phyloP scores from a whole-genome alignment of 148 eudicot genomes.

The Rhododendron ovatum region DNA sequence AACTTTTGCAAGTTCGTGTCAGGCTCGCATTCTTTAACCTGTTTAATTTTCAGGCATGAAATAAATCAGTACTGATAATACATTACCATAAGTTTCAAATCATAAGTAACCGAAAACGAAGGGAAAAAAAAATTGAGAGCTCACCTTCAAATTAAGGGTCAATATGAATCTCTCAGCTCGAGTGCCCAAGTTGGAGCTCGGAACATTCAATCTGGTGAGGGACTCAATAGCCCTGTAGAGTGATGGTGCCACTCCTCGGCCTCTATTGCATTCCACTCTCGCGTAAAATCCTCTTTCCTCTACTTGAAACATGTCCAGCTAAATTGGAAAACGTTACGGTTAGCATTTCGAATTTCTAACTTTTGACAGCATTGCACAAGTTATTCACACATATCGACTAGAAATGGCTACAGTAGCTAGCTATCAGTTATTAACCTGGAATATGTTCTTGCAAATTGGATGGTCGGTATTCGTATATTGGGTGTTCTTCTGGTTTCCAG shows the following conservation, averaged over 20 bases:
- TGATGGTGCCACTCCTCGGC: constrained; percentile 57
- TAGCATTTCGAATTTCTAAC: neutral
- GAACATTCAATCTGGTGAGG: constrained; percentile 40
- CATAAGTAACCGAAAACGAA: neutral
- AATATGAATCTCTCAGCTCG: constrained; percentile 41
- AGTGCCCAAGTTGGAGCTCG: constrained; percentile 52
- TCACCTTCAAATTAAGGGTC: constrained; percentile 63
- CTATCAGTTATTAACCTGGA: constrained; percentile 40
- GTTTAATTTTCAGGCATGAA: neutral
- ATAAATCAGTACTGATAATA: neutral
- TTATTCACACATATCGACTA: neutral
- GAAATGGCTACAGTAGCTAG: neutral
- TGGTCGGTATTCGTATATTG: constrained; percentile 18
- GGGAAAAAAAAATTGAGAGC: neutral
- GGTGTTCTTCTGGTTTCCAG: constrained; percentile 18
- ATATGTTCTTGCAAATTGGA: constrained; percentile 37
- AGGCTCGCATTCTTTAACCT: constrained; percentile 47
- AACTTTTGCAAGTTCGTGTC: constrained; percentile 43
- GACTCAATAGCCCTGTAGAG: constrained; percentile 69
- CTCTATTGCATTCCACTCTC: constrained; percentile 55
- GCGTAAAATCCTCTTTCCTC: constrained; percentile 62
- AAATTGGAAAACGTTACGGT: neutral
- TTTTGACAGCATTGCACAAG: neutral
- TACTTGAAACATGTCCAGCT: constrained; percentile 67
- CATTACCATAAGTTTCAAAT: neutral